A percentile compares a stretch with the other conserved stretches of the same genome.
Conservation (phyloP, 306 rosid species). For the Arachis stenosperma region DNA sequence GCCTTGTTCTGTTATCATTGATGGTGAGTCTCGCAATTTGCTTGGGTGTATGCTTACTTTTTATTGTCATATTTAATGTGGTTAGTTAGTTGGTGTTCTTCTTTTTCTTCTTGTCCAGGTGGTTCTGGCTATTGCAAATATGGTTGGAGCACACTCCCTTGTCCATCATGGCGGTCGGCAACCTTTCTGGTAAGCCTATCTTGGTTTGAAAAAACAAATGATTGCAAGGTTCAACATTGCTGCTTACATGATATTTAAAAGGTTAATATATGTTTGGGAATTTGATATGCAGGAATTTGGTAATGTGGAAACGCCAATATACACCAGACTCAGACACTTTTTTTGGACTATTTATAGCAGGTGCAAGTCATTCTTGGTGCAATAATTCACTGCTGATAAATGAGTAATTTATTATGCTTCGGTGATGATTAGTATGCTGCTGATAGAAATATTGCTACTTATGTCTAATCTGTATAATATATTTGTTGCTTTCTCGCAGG, state of each 20-base stretch:
- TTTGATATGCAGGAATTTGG: slow-evolving; percentile 73
- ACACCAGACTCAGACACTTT: slow-evolving; percentile 65
- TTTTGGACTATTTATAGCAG: slow-evolving; percentile 70
- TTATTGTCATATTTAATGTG: no score
- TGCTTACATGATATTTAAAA: no score
- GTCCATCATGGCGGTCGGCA: slow-evolving; percentile 61
- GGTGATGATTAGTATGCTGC: neutral
- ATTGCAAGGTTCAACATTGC: neutral
- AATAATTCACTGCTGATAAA: neutral
- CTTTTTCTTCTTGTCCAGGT: slow-evolving; percentile 46
- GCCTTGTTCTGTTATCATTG: slow-evolving; percentile 68
- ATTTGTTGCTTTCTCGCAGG: slow-evolving; percentile 47
- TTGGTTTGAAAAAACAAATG: neutral
- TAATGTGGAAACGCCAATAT: slow-evolving; percentile 77
- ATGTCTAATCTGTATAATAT: neutral
- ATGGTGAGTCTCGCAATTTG: slow-evolving; percentile 49
- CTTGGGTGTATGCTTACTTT: neutral
- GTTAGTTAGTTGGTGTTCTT: no score
- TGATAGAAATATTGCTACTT: neutral
- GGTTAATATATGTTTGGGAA: neutral
- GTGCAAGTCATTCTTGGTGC: slow-evolving; percentile 34
- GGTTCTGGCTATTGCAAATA: slow-evolving; percentile 92
- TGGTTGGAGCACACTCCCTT: slow-evolving; percentile 61
- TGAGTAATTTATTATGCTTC: neutral
- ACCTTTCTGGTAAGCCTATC: slow-evolving; percentile 62